phyloP scores from a whole-genome alignment of 441 rosid species.

The Manihot esculenta region DNA sequence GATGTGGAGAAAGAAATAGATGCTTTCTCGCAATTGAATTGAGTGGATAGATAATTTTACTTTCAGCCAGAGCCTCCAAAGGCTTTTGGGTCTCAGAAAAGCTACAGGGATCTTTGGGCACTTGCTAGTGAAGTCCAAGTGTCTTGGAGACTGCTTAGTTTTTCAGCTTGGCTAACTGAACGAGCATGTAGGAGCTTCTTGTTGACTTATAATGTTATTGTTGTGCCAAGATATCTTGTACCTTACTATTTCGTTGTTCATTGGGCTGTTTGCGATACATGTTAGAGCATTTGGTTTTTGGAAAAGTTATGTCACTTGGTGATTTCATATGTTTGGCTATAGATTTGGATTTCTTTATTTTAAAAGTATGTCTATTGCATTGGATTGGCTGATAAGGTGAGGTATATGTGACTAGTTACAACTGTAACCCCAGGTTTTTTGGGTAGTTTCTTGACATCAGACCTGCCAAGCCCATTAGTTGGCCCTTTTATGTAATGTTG shows the following conservation, averaged over 20 bases:
- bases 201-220: background rate
- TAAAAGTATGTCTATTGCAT: background rate
- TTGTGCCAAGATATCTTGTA: too few species aligned
- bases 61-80: background rate
- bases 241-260: too few species aligned
- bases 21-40: background rate
- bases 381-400: background rate
- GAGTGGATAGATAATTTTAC: background rate
- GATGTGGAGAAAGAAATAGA: background rate
- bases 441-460: background rate
- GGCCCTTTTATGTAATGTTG: too few species aligned
- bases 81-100: background rate
- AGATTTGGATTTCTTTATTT: background rate
- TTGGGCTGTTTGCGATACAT: background rate
- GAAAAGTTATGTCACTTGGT: background rate
- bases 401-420: background rate
- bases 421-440: background rate
- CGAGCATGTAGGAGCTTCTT: background rate
- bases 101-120: background rate
- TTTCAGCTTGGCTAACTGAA: background rate
- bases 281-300: too few species aligned
- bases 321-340: background rate
- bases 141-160: background rate
- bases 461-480: background rate
- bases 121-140: background rate